Conservation (phyloP, 768 basidiomycete species). For the Brasilioporus rufonigricans region DNA sequence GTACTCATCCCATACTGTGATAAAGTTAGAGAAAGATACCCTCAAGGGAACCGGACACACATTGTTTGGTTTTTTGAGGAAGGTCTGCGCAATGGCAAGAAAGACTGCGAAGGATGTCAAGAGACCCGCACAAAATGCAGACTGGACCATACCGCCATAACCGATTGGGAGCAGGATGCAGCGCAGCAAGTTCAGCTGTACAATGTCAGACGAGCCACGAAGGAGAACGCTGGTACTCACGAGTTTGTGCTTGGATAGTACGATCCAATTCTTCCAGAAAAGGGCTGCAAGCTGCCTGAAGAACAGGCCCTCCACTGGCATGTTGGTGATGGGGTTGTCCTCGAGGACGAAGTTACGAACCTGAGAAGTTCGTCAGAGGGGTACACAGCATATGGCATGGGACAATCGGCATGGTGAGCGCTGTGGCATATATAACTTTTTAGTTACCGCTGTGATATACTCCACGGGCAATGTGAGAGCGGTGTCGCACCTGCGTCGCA, state of each 20-base stretch:
- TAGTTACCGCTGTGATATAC: too few species aligned
- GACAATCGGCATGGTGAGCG: neutral
- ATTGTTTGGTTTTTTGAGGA: constrained; percentile 56
- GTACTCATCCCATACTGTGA: constrained; percentile 62
- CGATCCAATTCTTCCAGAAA: constrained; percentile 74
- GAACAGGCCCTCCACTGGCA: constrained; percentile 45
- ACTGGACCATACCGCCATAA: constrained; percentile 42
- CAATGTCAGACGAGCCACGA: neutral
- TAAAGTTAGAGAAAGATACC: neutral
- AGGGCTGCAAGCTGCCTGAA: constrained; percentile 60
- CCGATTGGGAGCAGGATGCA: constrained; percentile 64
- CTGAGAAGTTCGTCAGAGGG: neutral
- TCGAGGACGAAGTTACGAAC: neutral
- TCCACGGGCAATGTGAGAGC: too few species aligned
- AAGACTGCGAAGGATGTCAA: constrained; percentile 49
- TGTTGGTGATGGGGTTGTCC: constrained; percentile 4
- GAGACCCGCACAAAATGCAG: neutral
- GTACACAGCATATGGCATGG: neutral
- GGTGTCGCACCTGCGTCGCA: too few species aligned
- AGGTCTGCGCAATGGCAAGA: constrained; percentile 60
- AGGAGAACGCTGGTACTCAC: constrained; percentile 36
- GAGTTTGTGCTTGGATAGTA: constrained; percentile 61
- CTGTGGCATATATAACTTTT: too few species aligned
- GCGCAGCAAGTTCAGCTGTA: constrained; percentile 33
- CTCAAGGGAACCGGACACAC: constrained; percentile 35